phyloP scores from a whole-genome alignment of 2,329 filamentous ascomycete genomes.

The Sporothrix humicola region DNA sequence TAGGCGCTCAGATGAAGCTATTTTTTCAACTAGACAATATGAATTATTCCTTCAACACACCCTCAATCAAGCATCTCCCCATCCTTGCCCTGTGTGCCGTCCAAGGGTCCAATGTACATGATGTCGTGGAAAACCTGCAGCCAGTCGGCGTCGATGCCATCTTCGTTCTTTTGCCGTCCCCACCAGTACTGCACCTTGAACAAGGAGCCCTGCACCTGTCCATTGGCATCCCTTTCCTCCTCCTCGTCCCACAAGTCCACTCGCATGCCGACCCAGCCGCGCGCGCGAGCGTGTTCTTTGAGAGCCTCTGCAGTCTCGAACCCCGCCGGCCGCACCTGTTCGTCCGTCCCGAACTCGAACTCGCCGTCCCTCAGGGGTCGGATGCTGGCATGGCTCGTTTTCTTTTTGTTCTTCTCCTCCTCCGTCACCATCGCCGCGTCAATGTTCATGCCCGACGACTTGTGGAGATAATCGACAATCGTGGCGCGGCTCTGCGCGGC shows the following conservation, averaged over 20 bases:
- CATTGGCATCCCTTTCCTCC: neutral
- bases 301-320: neutral
- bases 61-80: neutral
- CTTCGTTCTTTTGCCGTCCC: conserved; percentile 28
- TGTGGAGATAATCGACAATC: conserved; percentile 41
- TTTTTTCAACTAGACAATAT: too few species aligned
- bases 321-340: neutral
- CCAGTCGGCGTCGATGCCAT: conserved; percentile 25
- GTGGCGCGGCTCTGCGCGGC: conserved; percentile 38
- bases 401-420: neutral
- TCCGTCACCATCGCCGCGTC: neutral
- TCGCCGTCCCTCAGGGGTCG: neutral
- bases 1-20: too few species aligned
- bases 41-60: too few species aligned
- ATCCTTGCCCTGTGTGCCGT: conserved; percentile 40
- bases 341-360: neutral
- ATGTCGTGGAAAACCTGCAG: conserved; percentile 43
- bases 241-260: conserved; percentile 43
- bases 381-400: neutral
- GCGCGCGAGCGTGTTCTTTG: conserved; percentile 32
- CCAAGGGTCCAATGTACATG: conserved; percentile 41
- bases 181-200: conserved; percentile 46
- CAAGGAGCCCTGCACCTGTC: conserved; percentile 33
- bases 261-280: conserved; percentile 43
- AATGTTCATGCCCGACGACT: conserved; percentile 32